A percentile compares a stretch with the other conserved stretches of the same genome.
Conservation (phyloP, 192 early-diverging fungal genomes). For the Podochytrium sp. region DNA sequence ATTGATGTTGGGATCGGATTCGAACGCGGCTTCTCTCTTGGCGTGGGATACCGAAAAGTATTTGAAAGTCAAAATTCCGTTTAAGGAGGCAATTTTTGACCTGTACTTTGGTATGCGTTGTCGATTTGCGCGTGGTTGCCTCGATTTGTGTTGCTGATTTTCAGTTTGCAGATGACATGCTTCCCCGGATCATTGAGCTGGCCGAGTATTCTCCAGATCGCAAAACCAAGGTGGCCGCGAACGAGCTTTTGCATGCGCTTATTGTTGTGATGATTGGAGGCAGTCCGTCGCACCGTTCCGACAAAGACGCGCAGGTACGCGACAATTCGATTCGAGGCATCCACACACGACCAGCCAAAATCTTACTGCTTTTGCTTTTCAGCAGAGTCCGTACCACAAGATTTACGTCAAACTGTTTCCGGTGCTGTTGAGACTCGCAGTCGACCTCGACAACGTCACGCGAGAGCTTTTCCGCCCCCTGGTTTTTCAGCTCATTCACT, state of each 20-base stretch:
- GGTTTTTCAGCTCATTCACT: conserved; percentile 74
- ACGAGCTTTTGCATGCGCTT: conserved; percentile 74
- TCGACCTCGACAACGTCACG: conserved; percentile 74
- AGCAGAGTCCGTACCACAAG: conserved; percentile 65
- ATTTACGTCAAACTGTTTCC: conserved; percentile 73
- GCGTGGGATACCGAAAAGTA: conserved; percentile 72
- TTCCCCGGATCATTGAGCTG: conserved; percentile 76
- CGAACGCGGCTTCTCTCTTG: conserved; percentile 38
- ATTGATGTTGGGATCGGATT: conserved; percentile 17
- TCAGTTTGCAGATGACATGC: conserved; percentile 66
- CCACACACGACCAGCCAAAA: background rate
- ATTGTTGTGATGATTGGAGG: conserved; percentile 78
- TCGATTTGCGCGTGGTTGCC: background rate
- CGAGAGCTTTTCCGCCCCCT: conserved; percentile 69
- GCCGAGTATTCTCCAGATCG: conserved; percentile 74
- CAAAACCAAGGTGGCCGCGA: conserved; percentile 74
- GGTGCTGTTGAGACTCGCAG: conserved; percentile 66
- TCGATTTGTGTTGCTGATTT: conserved; percentile 11
- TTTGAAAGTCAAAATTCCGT: conserved; percentile 67
- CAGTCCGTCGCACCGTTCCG: conserved; percentile 55
- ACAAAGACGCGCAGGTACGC: conserved; percentile 44
- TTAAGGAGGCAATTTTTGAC: conserved; percentile 66
- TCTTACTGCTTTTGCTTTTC: background rate
- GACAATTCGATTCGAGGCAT: background rate
- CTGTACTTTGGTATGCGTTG: conserved; percentile 62